These are phyloP conservation scores for Silene conica DNA, from an alignment of 148 eudicot genomes.

Conservation along the genomic window DNA sequence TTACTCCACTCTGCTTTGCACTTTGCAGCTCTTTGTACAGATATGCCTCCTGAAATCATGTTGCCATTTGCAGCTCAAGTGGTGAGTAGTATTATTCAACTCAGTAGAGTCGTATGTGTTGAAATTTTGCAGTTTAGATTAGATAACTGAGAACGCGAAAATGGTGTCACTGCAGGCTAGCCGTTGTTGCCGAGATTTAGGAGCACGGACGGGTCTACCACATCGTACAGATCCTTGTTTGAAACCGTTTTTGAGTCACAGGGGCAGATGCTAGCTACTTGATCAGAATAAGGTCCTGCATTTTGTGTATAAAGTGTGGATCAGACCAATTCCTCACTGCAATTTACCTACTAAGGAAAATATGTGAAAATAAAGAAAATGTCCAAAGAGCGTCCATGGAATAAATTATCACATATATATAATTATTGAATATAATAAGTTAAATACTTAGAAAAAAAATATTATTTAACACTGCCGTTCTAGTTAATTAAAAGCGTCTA, in stretches of 20 bases:
- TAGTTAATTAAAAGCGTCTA: no score
- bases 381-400: no score
- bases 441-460: no score
- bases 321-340: no score
- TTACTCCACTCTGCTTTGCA: neutral
- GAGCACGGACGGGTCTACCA: slow-evolving; percentile 85
- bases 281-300: neutral
- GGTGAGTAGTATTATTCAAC: slow-evolving; percentile 37
- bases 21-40: slow-evolving; percentile 58
- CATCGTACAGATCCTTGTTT: slow-evolving; percentile 45
- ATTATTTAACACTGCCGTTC: no score
- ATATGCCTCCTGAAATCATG: slow-evolving; percentile 76
- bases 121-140: neutral
- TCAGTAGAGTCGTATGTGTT: no score
- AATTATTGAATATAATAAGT: no score
- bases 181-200: slow-evolving; percentile 63
- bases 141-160: neutral
- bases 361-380: no score
- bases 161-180: slow-evolving; percentile 53
- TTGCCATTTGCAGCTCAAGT: slow-evolving; percentile 88
- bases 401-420: no score
- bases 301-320: neutral
- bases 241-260: slow-evolving; percentile 39
- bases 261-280: slow-evolving; percentile 7
- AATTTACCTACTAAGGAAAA: no score